Conservation (phyloP, 2,329 filamentous ascomycete species). For the Colletotrichum sojae region DNA sequence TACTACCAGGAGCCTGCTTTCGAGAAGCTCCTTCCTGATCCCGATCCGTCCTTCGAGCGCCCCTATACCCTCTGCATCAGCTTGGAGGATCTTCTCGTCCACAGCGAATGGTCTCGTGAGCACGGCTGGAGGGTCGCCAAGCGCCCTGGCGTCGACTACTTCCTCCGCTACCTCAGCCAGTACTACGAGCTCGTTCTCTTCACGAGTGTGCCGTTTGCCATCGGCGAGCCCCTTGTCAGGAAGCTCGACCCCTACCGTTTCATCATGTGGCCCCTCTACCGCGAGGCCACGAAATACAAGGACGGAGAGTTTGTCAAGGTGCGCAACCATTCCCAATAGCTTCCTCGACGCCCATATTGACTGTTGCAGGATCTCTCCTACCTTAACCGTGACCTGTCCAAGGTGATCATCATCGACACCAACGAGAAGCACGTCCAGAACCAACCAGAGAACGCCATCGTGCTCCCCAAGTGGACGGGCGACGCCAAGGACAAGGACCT, state of each 20-base stretch:
- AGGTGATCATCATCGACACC: conserved; percentile 95
- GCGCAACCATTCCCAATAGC: conserved; percentile 44
- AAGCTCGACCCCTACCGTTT: conserved; percentile 97
- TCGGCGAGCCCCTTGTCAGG: conserved; percentile 88
- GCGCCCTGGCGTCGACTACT: conserved; percentile 95
- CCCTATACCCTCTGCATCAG: conserved; percentile 95
- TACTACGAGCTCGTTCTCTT: conserved; percentile 99
- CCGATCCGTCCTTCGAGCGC: conserved; percentile 83
- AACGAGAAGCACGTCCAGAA: conserved; percentile 84
- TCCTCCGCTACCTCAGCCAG: conserved; percentile 94
- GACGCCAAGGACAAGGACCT: conserved; percentile 87
- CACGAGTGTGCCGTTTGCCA: conserved; percentile 86
- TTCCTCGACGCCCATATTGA: conserved; percentile 36
- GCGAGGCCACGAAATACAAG: conserved; percentile 97
- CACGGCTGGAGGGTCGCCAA: conserved; percentile 97
- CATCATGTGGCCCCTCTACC: conserved; percentile 94
- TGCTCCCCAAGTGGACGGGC: conserved; percentile 92
- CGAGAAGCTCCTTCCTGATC: conserved; percentile 89
- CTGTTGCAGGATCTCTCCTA: conserved; percentile 87
- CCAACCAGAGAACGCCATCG: conserved; percentile 96
- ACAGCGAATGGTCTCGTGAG: conserved; percentile 94
- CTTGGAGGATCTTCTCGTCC: conserved; percentile 92
- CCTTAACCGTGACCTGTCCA: conserved; percentile 94
- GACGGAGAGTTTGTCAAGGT: conserved; percentile 98
- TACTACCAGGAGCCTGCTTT: conserved; percentile 98